phyloP scores from a whole-genome alignment of 2,329 filamentous ascomycete genomes.

The Colletotrichum falcatum region DNA sequence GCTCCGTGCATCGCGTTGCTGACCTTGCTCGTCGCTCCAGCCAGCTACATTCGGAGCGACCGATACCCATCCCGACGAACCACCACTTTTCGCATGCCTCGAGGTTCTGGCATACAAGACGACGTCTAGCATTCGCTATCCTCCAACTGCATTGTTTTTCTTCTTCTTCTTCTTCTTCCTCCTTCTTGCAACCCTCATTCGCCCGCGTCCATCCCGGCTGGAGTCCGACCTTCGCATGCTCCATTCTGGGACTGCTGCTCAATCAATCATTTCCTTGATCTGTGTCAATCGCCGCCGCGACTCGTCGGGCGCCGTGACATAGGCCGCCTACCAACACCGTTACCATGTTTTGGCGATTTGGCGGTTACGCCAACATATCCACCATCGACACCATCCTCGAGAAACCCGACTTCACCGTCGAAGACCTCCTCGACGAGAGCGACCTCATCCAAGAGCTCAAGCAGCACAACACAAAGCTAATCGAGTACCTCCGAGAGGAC shows the following conservation, averaged over 20 bases:
- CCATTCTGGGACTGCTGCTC: constrained; percentile 5
- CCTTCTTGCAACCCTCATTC: not conserved
- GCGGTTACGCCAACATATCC: constrained; percentile 97
- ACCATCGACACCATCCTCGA: constrained; percentile 97
- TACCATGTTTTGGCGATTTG: constrained; percentile 99
- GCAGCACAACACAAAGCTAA: constrained; percentile 96
- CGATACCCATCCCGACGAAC: constrained; percentile 30
- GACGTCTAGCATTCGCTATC: constrained; percentile 8
- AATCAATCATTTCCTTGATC: constrained; percentile 9
- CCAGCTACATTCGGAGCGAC: constrained; percentile 20
- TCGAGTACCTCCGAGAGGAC: constrained; percentile 93
- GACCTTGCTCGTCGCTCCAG: constrained; percentile 8
- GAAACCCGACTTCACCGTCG: constrained; percentile 93
- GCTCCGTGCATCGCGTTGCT: constrained; percentile 4
- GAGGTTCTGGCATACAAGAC: constrained; percentile 21
- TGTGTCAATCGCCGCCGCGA: constrained; percentile 35
- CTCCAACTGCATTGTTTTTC: not conserved
- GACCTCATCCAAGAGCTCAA: constrained; percentile 98
- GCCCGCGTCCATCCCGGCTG: constrained; percentile 6
- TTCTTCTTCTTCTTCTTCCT: not conserved
- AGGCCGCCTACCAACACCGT: constrained; percentile 44
- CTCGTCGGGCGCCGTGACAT: constrained; percentile 46
- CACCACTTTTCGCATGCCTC: constrained; percentile 34
- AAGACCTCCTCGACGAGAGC: constrained; percentile 95
- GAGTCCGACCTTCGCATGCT: constrained; percentile 32